Conservation (phyloP, 495 filamentous ascomycete genomes). For the Xylaria flabelliformis region DNA sequence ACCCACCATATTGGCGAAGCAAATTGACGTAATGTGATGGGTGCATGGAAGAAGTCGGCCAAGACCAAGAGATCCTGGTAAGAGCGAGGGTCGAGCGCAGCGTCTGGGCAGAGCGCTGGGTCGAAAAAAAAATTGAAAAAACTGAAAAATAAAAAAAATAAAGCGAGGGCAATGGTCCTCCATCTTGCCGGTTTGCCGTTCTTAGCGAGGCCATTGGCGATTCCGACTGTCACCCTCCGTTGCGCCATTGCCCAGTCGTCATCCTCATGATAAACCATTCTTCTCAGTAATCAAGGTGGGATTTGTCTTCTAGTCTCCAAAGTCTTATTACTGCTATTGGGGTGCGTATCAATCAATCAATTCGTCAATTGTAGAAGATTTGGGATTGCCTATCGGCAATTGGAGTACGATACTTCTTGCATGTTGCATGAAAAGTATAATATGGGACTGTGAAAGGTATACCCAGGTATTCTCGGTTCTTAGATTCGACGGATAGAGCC, state of each 20-base stretch:
- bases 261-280: background rate
- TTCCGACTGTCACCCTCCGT: conserved; percentile 18
- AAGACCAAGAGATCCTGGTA: conserved; percentile 17
- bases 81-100: background rate
- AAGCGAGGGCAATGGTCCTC: background rate
- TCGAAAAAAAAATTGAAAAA: too few species aligned
- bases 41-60: conserved; percentile 8
- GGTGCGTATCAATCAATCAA: conserved; percentile 11
- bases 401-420: background rate
- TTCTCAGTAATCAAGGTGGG: conserved; percentile 11
- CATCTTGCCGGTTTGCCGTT: conserved; percentile 27
- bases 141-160: background rate
- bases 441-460: background rate
- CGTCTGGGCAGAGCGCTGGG: too few species aligned
- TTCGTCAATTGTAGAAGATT: background rate
- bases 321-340: background rate
- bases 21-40: conserved; percentile 28
- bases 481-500: background rate
- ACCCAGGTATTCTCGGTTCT: background rate
- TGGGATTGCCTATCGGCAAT: conserved; percentile 6
- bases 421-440: background rate
- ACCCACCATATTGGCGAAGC: conserved; percentile 19
- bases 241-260: background rate
- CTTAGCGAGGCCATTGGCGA: conserved; percentile 28
- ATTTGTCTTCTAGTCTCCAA: background rate